phyloP scores from a whole-genome alignment of 805 yeast species.

The Candida arabinofermentans region DNA sequence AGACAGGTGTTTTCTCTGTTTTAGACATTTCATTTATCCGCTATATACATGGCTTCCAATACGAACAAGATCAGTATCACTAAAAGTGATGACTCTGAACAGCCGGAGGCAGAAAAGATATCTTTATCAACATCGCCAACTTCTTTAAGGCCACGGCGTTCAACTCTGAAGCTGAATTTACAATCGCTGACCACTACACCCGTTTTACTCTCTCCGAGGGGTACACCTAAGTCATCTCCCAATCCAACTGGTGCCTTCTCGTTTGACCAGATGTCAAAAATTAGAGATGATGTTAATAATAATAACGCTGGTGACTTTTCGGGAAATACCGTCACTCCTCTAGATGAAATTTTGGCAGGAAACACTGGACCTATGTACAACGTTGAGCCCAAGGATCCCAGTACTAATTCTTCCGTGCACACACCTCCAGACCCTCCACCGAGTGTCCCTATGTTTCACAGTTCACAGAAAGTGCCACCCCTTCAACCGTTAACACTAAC shows the following conservation, averaged over 20 bases:
- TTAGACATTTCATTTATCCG: no score
- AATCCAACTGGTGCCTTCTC: conserved; percentile 13
- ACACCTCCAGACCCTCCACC: neutral
- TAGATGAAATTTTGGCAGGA: conserved; percentile 12
- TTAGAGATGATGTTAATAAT: conserved; percentile 6
- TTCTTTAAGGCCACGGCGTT: conserved; percentile 4
- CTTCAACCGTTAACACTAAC: neutral
- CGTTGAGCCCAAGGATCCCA: no score
- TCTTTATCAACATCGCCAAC: neutral
- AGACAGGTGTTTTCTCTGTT: no score
- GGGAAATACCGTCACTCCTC: conserved; percentile 4
- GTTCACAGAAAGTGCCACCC: neutral
- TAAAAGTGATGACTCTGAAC: neutral
- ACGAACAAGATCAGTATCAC: neutral
- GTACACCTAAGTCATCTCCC: conserved; percentile 29
- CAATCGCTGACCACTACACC: conserved; percentile 21
- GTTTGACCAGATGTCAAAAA: conserved; percentile 12
- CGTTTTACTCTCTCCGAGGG: conserved; percentile 29
- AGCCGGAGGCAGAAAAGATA: neutral
- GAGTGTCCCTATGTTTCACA: neutral
- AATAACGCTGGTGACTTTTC: neutral
- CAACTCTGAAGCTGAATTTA: conserved; percentile 22
- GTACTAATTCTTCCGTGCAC: neutral
- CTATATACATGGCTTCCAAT: no score
- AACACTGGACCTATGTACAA: no score